A percentile compares a stretch with the other conserved stretches of the same genome.
Conservation (phyloP, 805 yeast genomes). For the Blastobotrys muscicola region DNA sequence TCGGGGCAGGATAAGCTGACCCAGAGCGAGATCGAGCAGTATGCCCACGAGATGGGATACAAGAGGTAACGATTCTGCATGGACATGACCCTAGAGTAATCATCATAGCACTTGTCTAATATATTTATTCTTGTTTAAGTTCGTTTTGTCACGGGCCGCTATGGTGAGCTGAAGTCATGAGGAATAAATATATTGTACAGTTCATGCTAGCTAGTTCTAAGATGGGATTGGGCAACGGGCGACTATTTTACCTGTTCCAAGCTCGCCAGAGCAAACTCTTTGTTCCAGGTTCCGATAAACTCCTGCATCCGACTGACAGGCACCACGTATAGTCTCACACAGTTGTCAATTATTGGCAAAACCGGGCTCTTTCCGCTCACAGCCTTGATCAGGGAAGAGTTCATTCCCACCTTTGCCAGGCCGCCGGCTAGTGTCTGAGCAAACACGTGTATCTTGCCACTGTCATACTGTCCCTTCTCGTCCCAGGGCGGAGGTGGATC, state of each 20-base stretch:
- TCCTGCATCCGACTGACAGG: conserved; percentile 56
- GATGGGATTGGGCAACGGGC: no score
- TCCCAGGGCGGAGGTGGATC: conserved; percentile 66
- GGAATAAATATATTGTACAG: no score
- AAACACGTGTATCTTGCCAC: conserved; percentile 56
- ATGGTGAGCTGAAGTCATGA: no score
- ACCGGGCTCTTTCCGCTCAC: conserved; percentile 52
- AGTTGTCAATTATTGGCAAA: conserved; percentile 69
- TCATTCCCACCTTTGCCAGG: conserved; percentile 74
- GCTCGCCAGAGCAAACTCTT: conserved; percentile 7
- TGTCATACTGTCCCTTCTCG: conserved; percentile 42
- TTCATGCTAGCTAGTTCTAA: no score
- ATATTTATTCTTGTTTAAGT: no score
- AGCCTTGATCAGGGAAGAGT: conserved; percentile 53
- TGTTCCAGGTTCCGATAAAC: conserved; percentile 45
- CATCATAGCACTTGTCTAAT: no score
- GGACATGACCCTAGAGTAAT: no score
- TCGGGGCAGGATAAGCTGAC: conserved; percentile 38
- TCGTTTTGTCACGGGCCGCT: no score
- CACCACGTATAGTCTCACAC: conserved; percentile 64
- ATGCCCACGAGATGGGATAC: conserved; percentile 40
- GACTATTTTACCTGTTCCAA: no score
- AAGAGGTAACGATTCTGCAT: background rate
- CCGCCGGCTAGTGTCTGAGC: conserved; percentile 84
- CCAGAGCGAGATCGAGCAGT: conserved; percentile 37